Evolutionary conservation across 225 moss, liverwort and hornwort genomes (phyloP).

Genomic region (Polytrichum formosum): DNA sequence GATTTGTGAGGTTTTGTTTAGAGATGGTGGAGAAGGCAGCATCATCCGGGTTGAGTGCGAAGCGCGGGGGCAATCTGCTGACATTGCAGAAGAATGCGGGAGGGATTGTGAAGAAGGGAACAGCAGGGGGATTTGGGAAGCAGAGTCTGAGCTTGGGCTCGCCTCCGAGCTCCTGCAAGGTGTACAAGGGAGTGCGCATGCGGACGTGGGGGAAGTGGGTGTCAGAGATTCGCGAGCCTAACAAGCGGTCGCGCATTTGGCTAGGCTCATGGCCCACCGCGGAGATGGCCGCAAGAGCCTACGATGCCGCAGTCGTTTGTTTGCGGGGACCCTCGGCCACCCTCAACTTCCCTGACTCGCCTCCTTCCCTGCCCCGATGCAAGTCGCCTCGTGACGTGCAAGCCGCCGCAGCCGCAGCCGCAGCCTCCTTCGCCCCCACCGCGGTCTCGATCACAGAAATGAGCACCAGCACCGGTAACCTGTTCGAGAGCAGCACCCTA

Average conservation of each 20-base stretch:
- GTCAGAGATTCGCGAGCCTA: slow-evolving; percentile 50
- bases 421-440: slow-evolving; percentile 29
- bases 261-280: slow-evolving; percentile 51
- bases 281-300: slow-evolving; percentile 53
- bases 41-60: neutral
- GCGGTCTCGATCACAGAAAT: neutral
- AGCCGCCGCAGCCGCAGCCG: slow-evolving; percentile 40
- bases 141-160: slow-evolving; percentile 2
- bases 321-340: slow-evolving; percentile 35
- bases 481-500: neutral
- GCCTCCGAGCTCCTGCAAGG: slow-evolving; percentile 10
- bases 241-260: slow-evolving; percentile 59
- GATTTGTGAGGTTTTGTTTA: neutral
- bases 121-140: neutral
- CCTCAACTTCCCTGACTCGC: slow-evolving; percentile 44
- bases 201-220: slow-evolving; percentile 58
- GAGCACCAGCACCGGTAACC: neutral
- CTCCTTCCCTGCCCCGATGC: slow-evolving; percentile 23
- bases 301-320: slow-evolving; percentile 51
- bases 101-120: slow-evolving; percentile 11
- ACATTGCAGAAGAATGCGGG: slow-evolving; percentile 1
- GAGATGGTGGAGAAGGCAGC: slow-evolving; percentile 3
- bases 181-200: slow-evolving; percentile 54
- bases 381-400: slow-evolving; percentile 40
- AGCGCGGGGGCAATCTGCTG: slow-evolving; percentile 20